Base-by-base conservation (phyloP, 73 alveolate genomes). In the Uronychia setigera region DNA sequence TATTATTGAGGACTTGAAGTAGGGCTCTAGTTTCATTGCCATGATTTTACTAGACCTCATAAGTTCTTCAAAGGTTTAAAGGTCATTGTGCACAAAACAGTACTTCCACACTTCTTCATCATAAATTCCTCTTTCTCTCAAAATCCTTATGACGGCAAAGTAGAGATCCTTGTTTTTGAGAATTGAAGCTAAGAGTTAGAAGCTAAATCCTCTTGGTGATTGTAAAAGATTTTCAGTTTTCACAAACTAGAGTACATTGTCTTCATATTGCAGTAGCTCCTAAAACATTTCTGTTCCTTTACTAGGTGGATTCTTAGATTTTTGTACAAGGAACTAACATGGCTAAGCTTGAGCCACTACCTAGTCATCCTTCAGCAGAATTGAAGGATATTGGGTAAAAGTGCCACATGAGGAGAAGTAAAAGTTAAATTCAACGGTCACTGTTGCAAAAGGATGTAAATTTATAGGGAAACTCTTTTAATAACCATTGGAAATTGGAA, bases 401-500 rank as follows among this genome's bases (percentile, higher is more conserved):
- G 14, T 77, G 0, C 99, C 99, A 28, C 59, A 87, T 67, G 87
- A 67, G 11, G 99, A 99, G 97, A 97, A 98, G 84, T 98, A 98
- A 90, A 98, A 98, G 80, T 86, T 59, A 80, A 85, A 93, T 59
- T 59, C 87, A 80, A 94, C 46, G 59, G 91, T 87, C 33, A 79
- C 34, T 26, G 99, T 98, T 32, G 94, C 84, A 92, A 85, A 97
- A 32, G 97, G 92, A 28, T 82, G 74, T 57, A 97, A 83, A 27
- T 35, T 31, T 0, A 94, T 59, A 33, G 88, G 82, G 25, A 84
- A 58, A 0, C 98, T 88, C 87, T 94, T 93, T 74, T 95, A 88
- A 81, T 96, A 97, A 46, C 88, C 89, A 30, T 92, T 82, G 32
- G 84, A 77, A 1, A 98, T 89, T 27, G 99, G 96, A 31, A 98